These are phyloP conservation scores for Cymbopogon flexuosus DNA, from an alignment of 202 grass and related monocot genomes.

Conservation along the genomic window DNA sequence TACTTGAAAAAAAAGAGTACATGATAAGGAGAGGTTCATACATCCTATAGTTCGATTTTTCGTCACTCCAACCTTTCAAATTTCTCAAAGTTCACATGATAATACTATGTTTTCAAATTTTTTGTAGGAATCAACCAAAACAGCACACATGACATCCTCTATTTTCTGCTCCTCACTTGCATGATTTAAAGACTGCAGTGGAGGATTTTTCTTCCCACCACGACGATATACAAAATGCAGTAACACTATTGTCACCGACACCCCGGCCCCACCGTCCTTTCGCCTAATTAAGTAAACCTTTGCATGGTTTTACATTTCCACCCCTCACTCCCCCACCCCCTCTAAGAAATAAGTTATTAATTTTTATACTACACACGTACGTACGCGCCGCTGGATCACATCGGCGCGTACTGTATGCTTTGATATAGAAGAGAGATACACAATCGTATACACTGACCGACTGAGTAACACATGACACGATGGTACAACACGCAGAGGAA, in stretches of 20 bases:
- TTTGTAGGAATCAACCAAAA: too few species aligned
- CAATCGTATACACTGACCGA: neutral
- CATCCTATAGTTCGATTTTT: too few species aligned
- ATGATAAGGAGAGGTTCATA: neutral
- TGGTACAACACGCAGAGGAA: neutral
- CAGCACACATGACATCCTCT: neutral
- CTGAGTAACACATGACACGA: neutral
- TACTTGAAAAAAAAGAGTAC: too few species aligned
- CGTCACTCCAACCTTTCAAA: too few species aligned
- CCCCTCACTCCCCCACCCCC: neutral
- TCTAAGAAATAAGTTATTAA: slow-evolving; percentile 43
- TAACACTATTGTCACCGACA: slow-evolving; percentile 19
- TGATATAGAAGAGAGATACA: neutral
- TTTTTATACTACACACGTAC: slow-evolving; percentile 32
- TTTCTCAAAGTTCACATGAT: too few species aligned
- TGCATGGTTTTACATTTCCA: neutral
- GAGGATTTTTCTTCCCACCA: neutral
- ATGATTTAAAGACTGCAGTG: slow-evolving; percentile 15
- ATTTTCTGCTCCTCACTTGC: neutral
- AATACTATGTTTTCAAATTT: too few species aligned
- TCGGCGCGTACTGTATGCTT: neutral
- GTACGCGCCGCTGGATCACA: neutral
- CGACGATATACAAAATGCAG: slow-evolving; percentile 18
- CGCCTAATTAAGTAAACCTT: neutral
- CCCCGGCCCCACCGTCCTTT: neutral